Base-by-base conservation (phyloP, 306 rosid species). In the Vachellia collinsii region DNA sequence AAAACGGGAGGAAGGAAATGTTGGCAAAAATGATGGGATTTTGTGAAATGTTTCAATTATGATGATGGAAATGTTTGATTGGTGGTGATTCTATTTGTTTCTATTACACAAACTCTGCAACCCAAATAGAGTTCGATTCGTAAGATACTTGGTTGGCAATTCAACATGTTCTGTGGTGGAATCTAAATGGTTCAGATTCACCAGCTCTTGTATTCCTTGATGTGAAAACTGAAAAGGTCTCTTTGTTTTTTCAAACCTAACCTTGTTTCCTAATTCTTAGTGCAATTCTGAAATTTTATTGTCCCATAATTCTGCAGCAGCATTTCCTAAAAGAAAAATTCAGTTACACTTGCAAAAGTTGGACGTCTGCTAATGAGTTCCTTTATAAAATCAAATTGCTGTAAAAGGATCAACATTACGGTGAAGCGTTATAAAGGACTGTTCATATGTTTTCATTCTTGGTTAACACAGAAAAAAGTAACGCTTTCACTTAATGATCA, bases 1-100 rank as follows among this genome's bases (percentile, higher is more conserved):
- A 36, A 82, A 75, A 65, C 38, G 11, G 20, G 89, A 37, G 8
- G 86, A 75, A 53, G 79, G 59, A 77, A 70, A 43, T 76, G 81
- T 82, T 58, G 39, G 41, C 72, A 16, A 67, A 48, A 74, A 68
- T 50, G 58, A 62, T 29, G 22, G 16, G 54, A 22, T 64, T 3
- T 61, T 3, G 11, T 29, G 12, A 39, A 23, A 17, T 47, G 58
- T 74, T 79, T 74, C 58, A 62, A 16, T 38, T 14, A 29, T 25
- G 44, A 61, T 42, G 14, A 6, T 75, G 36, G 34, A 29, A 22
- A 41, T 7, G 12, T 8, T 61, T 19, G 11, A 39, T 37, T 65
- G 46, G 13, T n/a, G 72, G 72, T 10, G 11, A 68, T 43, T 42
- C 10, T 75, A 29, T 8, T 16, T 56, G 43, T 53, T 22, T 36